Evolutionary conservation across 768 basidiomycete genomes (phyloP).

Genomic region (Nidula microcarpa): DNA sequence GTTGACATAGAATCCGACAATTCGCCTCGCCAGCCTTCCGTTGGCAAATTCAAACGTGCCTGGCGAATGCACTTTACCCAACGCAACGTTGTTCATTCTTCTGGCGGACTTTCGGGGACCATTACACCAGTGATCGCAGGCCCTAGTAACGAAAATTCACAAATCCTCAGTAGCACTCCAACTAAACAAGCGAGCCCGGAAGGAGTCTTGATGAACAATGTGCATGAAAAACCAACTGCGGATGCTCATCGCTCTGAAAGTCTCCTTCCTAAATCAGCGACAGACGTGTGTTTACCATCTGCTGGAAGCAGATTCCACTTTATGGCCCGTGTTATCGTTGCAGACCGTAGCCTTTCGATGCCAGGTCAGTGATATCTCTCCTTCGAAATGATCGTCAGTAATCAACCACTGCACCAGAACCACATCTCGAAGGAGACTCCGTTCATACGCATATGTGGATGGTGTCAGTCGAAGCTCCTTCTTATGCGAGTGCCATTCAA

Average conservation of each 20-base stretch:
- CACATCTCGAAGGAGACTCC: conserved; percentile 12
- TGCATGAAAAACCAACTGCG: too few species aligned
- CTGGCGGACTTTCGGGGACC: background rate
- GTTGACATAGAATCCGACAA: conserved; percentile 29
- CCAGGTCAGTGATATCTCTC: conserved; percentile 25
- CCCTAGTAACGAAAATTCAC: too few species aligned
- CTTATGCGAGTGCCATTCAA: conserved; percentile 35
- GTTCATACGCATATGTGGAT: conserved; percentile 50
- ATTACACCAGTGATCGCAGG: too few species aligned
- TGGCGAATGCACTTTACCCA: conserved; percentile 37
- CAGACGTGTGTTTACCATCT: conserved; percentile 3
- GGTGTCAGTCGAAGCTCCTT: conserved; percentile 49
- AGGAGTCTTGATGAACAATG: too few species aligned
- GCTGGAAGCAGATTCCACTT: conserved; percentile 46
- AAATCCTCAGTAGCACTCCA: too few species aligned
- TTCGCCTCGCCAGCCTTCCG: too few species aligned
- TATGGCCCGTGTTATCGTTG: conserved; percentile 39
- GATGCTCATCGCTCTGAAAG: too few species aligned
- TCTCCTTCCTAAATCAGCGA: too few species aligned
- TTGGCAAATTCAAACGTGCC: background rate
- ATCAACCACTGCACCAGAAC: background rate
- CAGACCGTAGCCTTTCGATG: conserved; percentile 47
- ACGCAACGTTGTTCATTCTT: conserved; percentile 14
- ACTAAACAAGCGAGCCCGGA: too few species aligned
- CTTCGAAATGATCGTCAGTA: background rate